A percentile compares a stretch with the other conserved stretches of the same genome.
Conservation (phyloP, 805 yeast genomes). For the Candida tibetensis region DNA sequence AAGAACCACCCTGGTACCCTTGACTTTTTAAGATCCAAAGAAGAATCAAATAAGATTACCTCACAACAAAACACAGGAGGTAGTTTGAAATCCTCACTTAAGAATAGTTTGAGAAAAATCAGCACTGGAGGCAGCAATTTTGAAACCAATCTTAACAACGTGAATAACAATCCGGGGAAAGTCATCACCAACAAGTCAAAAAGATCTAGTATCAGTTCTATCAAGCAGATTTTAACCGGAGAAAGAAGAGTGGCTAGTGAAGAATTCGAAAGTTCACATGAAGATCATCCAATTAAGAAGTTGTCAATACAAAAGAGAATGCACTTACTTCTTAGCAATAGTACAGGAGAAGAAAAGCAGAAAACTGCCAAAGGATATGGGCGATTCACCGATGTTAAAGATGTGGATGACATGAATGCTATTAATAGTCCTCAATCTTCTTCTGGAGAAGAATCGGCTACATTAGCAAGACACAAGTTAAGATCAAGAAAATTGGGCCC, state of each 20-base stretch:
- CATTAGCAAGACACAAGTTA: slow-evolving; percentile 1
- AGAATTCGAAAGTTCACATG: slow-evolving; percentile 1
- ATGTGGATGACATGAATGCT: slow-evolving; percentile 31
- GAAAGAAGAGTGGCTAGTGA: slow-evolving; percentile 16
- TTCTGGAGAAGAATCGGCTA: slow-evolving; percentile 3
- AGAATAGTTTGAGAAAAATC: slow-evolving; percentile 34
- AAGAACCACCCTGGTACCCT: slow-evolving; percentile 25
- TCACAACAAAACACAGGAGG: slow-evolving; percentile 40
- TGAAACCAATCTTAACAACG: slow-evolving; percentile 14
- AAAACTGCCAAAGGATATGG: slow-evolving; percentile 85
- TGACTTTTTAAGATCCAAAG: slow-evolving; percentile 35
- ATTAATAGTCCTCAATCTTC: slow-evolving; percentile 20
- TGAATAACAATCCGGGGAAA: slow-evolving; percentile 8
- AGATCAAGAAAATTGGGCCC: slow-evolving; percentile 19
- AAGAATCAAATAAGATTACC: slow-evolving; percentile 18
- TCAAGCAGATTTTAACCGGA: slow-evolving; percentile 31
- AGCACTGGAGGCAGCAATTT: slow-evolving; percentile 36
- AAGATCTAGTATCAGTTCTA: slow-evolving; percentile 28
- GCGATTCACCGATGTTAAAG: slow-evolving; percentile 51
- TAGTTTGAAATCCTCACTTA: slow-evolving; percentile 32
- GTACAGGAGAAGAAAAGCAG: slow-evolving; percentile 42
- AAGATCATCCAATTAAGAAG: slow-evolving; percentile 15
- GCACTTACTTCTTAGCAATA: slow-evolving; percentile 44
- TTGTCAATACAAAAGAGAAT: slow-evolving; percentile 54
- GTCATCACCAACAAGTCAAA: slow-evolving; percentile 7